Percentiles rank a stretch among this genome's conserved stretches.
Conservation (phyloP, 768 basidiomycete genomes). For the Fomitopsis pulvina region DNA sequence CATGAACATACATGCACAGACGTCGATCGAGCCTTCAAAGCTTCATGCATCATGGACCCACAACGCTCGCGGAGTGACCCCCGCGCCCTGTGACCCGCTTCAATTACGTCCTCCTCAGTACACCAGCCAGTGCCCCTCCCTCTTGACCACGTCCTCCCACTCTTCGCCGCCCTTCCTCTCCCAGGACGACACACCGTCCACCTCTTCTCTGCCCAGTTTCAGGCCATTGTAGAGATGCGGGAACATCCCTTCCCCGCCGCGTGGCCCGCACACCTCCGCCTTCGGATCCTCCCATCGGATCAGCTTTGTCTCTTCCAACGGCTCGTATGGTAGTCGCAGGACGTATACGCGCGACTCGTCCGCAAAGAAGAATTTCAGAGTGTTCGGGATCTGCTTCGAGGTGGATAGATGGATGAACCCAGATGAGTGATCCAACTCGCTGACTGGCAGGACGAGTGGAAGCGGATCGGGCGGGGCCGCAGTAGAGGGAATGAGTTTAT, state of each 20-base stretch:
- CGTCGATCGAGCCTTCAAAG: too few species aligned
- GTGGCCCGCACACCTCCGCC: constrained; percentile 17
- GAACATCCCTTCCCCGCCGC: constrained; percentile 18
- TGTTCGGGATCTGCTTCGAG: constrained; percentile 29
- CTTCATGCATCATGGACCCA: neutral
- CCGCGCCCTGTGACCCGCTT: too few species aligned
- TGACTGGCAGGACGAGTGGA: constrained; percentile 29
- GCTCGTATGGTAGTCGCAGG: constrained; percentile 19
- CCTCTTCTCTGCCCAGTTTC: constrained; percentile 14
- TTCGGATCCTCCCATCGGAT: constrained; percentile 24
- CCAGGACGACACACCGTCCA: constrained; percentile 14
- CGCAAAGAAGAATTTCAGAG: constrained; percentile 34
- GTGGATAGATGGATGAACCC: constrained; percentile 45
- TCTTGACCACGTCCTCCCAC: constrained; percentile 19
- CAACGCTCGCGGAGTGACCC: neutral
- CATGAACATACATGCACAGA: too few species aligned
- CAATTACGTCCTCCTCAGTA: neutral
- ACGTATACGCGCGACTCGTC: constrained; percentile 19
- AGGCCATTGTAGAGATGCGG: constrained; percentile 2
- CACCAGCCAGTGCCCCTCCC: constrained; percentile 16
- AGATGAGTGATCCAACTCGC: constrained; percentile 32
- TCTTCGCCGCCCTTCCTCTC: constrained; percentile 9
- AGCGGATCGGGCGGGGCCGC: constrained; percentile 32
- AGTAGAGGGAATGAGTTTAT: constrained; percentile 47
- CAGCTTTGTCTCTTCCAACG: constrained; percentile 12